Conservation (phyloP, 495 filamentous ascomycete species). For the Talaromyces borbonicus region DNA sequence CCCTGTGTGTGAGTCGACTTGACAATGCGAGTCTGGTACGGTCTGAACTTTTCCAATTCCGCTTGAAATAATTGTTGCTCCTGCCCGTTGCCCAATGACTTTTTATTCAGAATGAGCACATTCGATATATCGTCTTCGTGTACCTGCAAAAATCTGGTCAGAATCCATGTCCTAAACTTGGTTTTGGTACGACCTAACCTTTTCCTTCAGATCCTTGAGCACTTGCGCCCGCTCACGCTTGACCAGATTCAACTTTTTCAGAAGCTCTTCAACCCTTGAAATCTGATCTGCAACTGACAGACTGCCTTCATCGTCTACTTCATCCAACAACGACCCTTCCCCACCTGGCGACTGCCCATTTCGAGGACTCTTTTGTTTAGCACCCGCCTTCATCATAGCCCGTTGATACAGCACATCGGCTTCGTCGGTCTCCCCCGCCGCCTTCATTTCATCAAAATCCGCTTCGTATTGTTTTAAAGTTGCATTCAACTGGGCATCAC, state of each 20-base stretch:
- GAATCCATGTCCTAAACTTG: too few relatives aligned
- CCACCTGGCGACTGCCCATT: constrained; percentile 46
- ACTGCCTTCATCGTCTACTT: constrained; percentile 74
- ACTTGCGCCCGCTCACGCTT: constrained; percentile 86
- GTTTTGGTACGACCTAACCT: constrained; percentile 51
- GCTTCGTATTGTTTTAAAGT: constrained; percentile 75
- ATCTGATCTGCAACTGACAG: constrained; percentile 85
- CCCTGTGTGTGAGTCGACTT: constrained; percentile 92
- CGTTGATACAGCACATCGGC: constrained; percentile 82
- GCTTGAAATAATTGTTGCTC: constrained; percentile 85
- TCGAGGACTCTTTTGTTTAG: constrained; percentile 50
- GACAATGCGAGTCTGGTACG: constrained; percentile 81
- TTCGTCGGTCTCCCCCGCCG: constrained; percentile 79
- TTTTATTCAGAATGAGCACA: constrained; percentile 94
- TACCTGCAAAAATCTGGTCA: constrained; percentile 42
- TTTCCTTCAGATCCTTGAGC: constrained; percentile 93
- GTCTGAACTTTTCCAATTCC: constrained; percentile 92
- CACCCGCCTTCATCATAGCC: constrained; percentile 61
- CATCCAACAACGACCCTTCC: constrained; percentile 77
- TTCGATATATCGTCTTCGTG: constrained; percentile 96
- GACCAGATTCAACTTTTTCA: constrained; percentile 84
- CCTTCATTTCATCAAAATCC: constrained; percentile 93
- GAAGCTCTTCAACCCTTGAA: constrained; percentile 73
- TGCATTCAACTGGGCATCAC: constrained; percentile 74
- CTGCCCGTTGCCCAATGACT: constrained; percentile 71